Evolutionary conservation across 495 filamentous ascomycete genomes (phyloP), one percentile per base, ranked within the genome.

Genomic region (Apodospora peruviana): DNA sequence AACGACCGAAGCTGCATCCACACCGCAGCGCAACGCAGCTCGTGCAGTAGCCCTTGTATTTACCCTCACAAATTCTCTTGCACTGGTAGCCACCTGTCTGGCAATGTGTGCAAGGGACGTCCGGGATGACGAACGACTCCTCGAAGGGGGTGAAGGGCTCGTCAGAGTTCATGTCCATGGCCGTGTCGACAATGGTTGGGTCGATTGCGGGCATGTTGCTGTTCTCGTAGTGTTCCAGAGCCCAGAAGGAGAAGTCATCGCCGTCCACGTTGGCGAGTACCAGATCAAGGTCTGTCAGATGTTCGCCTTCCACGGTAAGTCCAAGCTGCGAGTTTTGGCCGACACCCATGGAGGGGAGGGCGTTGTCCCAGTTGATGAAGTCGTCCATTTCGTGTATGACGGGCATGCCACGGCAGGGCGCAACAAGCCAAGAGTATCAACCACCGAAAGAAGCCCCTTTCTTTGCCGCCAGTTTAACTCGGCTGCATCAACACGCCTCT

Each of bases 1-100:
- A 42, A 17, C 56, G 25, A 3, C 69, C 72, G 45, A 90, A 85
- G 65, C 84, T 90, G 71, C 87, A 91, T 48, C 77, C 75, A 38
- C 84, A 77, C 37, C 80, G 86, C 16, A 91, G 73, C 19, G 86
- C 85, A 53, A 86, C 83, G 60, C 88, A 94, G 52, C 84, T 83
- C 3, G 85, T 89, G 66, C 88, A 94, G 21, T 78, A 79, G 46
- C 76, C 78, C 55, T 79, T 78, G 61, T 84, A 78, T 46, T 76
- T 74, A 67, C 85, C 84, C 60, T 86, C 76, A 29, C 76, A 76
- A 35, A 85, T 81, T 41, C 83, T 70, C 65, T 90, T 90, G 72
- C 88, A 94, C 52, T 90, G 76, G 47, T 90, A 79, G 19, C 81
- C 73, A 66, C 78, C 81, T 11, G 73, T 65, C 27, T 75, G 71